A percentile compares a stretch with the other conserved stretches of the same genome.
These are phyloP conservation scores for Corylus americana DNA, from an alignment of 306 rosid genomes.

Conservation along the genomic window DNA sequence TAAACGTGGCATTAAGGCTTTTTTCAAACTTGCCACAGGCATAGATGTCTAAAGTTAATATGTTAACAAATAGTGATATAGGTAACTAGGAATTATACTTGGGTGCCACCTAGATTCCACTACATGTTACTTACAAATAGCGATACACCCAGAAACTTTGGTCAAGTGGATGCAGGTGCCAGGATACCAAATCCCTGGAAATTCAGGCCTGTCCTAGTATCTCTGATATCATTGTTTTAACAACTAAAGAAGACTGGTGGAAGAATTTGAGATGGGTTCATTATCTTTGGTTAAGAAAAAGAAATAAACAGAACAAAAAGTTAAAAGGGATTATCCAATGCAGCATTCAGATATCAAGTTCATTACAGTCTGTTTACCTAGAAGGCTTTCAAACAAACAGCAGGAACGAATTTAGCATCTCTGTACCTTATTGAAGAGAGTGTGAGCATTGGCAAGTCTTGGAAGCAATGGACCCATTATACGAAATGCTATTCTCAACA, in stretches of 20 bases:
- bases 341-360: not conserved
- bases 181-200: not conserved
- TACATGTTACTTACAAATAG: no score
- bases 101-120: no score
- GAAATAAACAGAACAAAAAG: not conserved
- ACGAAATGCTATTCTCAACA: constrained; percentile 95
- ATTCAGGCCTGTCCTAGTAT: not conserved
- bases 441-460: constrained; percentile 88
- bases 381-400: constrained; percentile 15
- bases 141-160: not conserved
- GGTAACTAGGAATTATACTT: no score
- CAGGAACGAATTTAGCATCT: constrained; percentile 16
- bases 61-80: no score
- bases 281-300: not conserved
- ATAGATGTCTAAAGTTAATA: no score
- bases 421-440: constrained; percentile 79
- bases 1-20: no score
- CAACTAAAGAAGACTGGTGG: not conserved
- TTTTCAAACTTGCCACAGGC: no score
- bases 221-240: not conserved
- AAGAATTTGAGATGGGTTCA: constrained; percentile 4
- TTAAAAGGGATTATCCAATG: not conserved
- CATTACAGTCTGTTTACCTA: not conserved
- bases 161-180: not conserved
- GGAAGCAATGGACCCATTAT: constrained; percentile 97